Percentiles rank a stretch among this genome's conserved stretches.
phyloP scores from a whole-genome alignment of 306 rosid genomes.

The Quercus berberidifolia region DNA sequence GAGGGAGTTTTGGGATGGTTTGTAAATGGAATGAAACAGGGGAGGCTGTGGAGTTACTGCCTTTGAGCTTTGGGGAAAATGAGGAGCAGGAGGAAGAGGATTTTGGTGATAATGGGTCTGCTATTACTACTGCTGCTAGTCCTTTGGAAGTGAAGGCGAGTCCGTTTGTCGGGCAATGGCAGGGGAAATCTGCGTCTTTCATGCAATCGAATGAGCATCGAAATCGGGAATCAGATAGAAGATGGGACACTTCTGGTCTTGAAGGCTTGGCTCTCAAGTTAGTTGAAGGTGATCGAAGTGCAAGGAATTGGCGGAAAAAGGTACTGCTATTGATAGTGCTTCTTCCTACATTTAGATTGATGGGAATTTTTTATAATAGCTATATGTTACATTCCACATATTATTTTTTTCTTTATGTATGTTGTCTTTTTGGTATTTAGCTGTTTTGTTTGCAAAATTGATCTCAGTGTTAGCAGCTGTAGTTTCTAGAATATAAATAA shows the following conservation, averaged over 20 bases:
- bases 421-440: not conserved
- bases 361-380: not conserved
- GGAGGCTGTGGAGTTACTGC: constrained; percentile 43
- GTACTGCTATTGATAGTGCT: constrained; percentile 31
- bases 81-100: not conserved
- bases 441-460: not conserved
- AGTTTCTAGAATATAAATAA: not conserved
- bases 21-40: constrained; percentile 62
- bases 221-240: constrained; percentile 44
- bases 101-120: constrained; percentile 30
- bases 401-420: not conserved
- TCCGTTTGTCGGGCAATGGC: constrained; percentile 95
- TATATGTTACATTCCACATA: not conserved
- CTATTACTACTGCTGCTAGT: constrained; percentile 13
- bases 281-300: constrained; percentile 77
- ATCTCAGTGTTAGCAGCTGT: not conserved
- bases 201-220: constrained; percentile 70
- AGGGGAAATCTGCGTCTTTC: constrained; percentile 66
- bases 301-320: constrained; percentile 96
- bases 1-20: constrained; percentile 50
- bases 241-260: constrained; percentile 75
- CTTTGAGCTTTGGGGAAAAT: constrained; percentile 25
- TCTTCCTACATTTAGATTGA: not conserved
- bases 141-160: constrained; percentile 43
- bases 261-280: constrained; percentile 69